Base-by-base conservation (phyloP, 2,329 filamentous ascomycete genomes). In the Juglanconis juglandina region DNA sequence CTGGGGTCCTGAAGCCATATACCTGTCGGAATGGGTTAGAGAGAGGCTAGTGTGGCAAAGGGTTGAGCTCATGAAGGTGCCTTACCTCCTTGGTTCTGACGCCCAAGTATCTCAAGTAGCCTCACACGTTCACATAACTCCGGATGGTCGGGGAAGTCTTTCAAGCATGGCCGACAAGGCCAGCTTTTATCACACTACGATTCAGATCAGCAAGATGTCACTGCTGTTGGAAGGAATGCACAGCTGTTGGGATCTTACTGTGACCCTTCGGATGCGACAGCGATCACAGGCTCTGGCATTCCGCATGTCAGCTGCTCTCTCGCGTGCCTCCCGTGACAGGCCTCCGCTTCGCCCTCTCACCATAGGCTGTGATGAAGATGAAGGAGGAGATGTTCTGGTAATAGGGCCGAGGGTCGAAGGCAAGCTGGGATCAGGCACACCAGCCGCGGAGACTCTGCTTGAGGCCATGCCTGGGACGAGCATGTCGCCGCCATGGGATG, bases 231-330 rank as follows among this genome's bases (percentile, higher is more conserved):
- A 48, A 17, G 42, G 13, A 35, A 3, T 5, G n/a, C 11, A 10
- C 13, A 11, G 41, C 24, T 14, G 11, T 24, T 17, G 8, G 11
- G 49, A 24, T 44, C 56, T 56, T 53, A 63, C 59, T 48, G 55
- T 41, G 44, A 57, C 47, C 44, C 55, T 61, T 7, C 56, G 55
- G 13, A 58, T 59, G 14, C 35, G 59, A 35, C 61, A 63, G 17
- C 61, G 59, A 37, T 30, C 42, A 24, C 61, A 63, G 2, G 61
- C 59, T 34, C 56, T 49, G 1, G 46, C 51, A 9, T 56, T 58
- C 11, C 61, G 59, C 59, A 63, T 58, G 3, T 46, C 37, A 24
- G 59, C 53, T 14, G 51, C 55, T 33, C 58, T 63, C 13, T 7
- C 47, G 9, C 61, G 51, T 44, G n/a, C 56, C 5, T 53, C 30